phyloP scores from a whole-genome alignment of 805 yeast species.

The Lipomyces orientalis region DNA sequence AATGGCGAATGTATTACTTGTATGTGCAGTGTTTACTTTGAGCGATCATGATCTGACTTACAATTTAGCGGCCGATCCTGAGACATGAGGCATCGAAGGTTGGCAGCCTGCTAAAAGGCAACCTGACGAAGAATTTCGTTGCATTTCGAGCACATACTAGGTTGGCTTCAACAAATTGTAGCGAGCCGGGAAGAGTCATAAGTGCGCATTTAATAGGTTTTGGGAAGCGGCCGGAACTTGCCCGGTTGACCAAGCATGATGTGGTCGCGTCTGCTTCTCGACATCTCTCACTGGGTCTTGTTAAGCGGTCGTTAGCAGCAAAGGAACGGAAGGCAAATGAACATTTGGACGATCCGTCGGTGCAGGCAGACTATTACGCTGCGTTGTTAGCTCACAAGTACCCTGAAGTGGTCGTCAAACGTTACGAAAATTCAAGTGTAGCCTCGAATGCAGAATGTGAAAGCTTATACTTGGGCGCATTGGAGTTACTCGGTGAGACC shows the following conservation, averaged over 20 bases:
- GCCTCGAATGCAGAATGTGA: slow-evolving; percentile 82
- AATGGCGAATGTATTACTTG: not conserved
- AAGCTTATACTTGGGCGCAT: slow-evolving; percentile 77
- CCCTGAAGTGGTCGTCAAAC: slow-evolving; percentile 94
- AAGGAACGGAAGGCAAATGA: slow-evolving; percentile 88
- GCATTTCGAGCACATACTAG: not conserved
- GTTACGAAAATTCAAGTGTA: slow-evolving; percentile 94
- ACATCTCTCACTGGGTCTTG: not conserved
- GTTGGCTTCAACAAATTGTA: not conserved
- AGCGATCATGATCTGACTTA: not conserved
- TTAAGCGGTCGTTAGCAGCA: slow-evolving; percentile 51
- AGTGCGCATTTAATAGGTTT: not conserved
- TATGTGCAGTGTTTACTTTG: not conserved
- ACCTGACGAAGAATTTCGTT: not conserved
- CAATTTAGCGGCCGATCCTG: not conserved
- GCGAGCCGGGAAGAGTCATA: not conserved
- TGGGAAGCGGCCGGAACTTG: not conserved
- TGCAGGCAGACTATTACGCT: slow-evolving; percentile 85
- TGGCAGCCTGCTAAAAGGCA: not conserved
- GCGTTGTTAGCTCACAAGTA: slow-evolving; percentile 76
- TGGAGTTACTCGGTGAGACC: slow-evolving; percentile 66
- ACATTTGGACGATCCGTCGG: slow-evolving; percentile 66
- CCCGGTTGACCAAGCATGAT: not conserved
- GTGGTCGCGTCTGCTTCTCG: not conserved
- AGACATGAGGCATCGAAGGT: not conserved